Conservation (phyloP, 148 eudicot genomes). For the Arbutus unedo region DNA sequence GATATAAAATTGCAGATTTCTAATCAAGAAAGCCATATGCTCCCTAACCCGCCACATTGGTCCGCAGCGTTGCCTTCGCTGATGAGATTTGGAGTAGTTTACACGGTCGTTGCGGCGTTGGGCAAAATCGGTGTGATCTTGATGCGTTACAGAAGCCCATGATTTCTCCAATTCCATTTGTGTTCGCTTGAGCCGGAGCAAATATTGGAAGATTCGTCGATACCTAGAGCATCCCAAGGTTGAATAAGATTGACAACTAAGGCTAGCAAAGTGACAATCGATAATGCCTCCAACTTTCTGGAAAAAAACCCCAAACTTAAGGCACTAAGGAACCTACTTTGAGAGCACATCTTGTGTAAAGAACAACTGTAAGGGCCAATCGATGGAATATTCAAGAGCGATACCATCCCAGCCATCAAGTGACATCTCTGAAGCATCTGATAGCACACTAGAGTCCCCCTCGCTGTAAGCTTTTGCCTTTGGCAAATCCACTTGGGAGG, state of each 20-base stretch:
- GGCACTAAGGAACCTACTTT: slow-evolving; percentile 49
- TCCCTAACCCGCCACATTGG: slow-evolving; percentile 99
- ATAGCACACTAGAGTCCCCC: slow-evolving; percentile 47
- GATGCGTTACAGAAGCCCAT: slow-evolving; percentile 98
- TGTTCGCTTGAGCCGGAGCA: slow-evolving; percentile 85
- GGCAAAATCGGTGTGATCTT: slow-evolving; percentile 84
- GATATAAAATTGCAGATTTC: slow-evolving; percentile 95
- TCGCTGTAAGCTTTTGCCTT: slow-evolving; percentile 55
- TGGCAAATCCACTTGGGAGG: slow-evolving; percentile 57
- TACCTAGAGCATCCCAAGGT: slow-evolving; percentile 47
- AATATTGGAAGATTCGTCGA: slow-evolving; percentile 82
- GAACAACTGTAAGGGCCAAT: slow-evolving; percentile 95
- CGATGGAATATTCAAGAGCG: slow-evolving; percentile 84
- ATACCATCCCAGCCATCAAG: slow-evolving; percentile 98
- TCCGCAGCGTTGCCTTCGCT: slow-evolving; percentile 65
- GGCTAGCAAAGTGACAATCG: neutral
- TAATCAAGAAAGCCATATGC: slow-evolving; percentile 95
- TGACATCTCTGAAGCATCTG: slow-evolving; percentile 53
- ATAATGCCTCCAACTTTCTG: neutral
- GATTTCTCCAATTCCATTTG: slow-evolving; percentile 99
- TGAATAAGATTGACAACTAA: neutral
- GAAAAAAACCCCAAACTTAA: neutral
- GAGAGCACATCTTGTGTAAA: slow-evolving; percentile 92
- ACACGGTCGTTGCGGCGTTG: slow-evolving; percentile 50
- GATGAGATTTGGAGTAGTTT: slow-evolving; percentile 56